Evolutionary conservation across 1,284 basidiomycete genomes (phyloP).

Genomic region (Pisolithus thermaeus): DNA sequence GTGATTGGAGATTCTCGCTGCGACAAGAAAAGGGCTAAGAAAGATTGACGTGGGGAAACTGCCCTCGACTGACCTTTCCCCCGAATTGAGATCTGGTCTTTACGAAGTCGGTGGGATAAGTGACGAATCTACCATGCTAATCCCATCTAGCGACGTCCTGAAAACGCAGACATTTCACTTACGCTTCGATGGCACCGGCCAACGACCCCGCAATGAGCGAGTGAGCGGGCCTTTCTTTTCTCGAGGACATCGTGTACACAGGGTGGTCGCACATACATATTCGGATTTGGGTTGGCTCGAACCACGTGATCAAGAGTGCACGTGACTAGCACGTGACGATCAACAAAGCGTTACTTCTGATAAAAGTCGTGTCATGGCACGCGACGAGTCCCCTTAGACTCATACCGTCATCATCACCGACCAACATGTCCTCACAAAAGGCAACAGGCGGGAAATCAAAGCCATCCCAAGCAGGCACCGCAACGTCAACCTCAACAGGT

Average conservation of each 20-base stretch:
- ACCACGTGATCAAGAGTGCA: conserved; percentile 12
- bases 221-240: conserved; percentile 74
- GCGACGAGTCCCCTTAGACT: conserved; percentile 6
- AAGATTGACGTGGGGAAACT: background rate
- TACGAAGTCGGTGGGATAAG: conserved; percentile 92
- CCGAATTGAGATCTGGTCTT: conserved; percentile 83
- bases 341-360: conserved; percentile 18
- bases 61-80: conserved; percentile 51
- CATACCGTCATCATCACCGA: conserved; percentile 7
- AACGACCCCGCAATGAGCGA: conserved; percentile 88
- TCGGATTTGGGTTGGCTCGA: background rate
- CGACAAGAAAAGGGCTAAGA: background rate
- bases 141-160: conserved; percentile 24
- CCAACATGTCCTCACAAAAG: conserved; percentile 26
- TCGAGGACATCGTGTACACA: conserved; percentile 31
- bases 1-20: conserved; percentile 51
- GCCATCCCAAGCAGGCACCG: background rate
- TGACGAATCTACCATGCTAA: conserved; percentile 54
- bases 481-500: conserved; percentile 15
- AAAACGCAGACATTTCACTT: conserved; percentile 23
- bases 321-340: conserved; percentile 25
- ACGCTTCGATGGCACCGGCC: conserved; percentile 92
- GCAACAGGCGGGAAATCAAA: conserved; percentile 35
- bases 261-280: background rate
- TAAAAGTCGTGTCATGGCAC: conserved; percentile 29